phyloP scores from a whole-genome alignment of 2,329 filamentous ascomycete genomes.

The Seiridium cupressi region DNA sequence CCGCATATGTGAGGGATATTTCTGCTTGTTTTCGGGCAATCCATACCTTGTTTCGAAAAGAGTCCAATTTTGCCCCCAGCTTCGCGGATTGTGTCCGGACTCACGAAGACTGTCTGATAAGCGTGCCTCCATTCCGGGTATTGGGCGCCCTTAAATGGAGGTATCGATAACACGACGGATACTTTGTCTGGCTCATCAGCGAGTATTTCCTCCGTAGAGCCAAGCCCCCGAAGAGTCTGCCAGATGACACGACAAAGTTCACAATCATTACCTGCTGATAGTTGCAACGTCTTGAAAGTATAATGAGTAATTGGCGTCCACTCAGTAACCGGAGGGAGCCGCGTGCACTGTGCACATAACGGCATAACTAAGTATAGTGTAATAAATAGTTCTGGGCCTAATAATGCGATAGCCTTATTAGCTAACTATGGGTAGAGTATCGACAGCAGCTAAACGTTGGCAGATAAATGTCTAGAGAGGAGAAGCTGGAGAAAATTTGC shows the following conservation, averaged over 20 bases:
- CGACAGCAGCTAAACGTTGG: too few species aligned
- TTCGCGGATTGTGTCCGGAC: not conserved
- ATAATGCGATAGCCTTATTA: too few species aligned
- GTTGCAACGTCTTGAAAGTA: not conserved
- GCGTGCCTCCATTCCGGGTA: not conserved
- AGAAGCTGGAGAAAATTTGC: too few species aligned
- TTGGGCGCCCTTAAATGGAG: too few species aligned
- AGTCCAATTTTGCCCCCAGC: not conserved
- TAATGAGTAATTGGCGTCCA: not conserved
- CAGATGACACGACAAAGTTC: not conserved
- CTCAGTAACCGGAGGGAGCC: not conserved
- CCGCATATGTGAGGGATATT: too few species aligned
- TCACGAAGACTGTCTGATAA: not conserved
- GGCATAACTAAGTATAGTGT: not conserved
- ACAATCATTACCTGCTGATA: not conserved
- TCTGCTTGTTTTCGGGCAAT: too few species aligned
- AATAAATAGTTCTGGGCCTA: too few species aligned
- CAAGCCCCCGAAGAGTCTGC: not conserved
- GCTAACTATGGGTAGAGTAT: too few species aligned
- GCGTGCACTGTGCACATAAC: not conserved
- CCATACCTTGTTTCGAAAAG: not conserved
- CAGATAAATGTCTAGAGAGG: too few species aligned
- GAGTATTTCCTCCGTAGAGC: not conserved
- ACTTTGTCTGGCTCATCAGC: not conserved
- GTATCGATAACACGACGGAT: not conserved